Conservation (phyloP, 2,329 filamentous ascomycete genomes). For the Nemania sp. region DNA sequence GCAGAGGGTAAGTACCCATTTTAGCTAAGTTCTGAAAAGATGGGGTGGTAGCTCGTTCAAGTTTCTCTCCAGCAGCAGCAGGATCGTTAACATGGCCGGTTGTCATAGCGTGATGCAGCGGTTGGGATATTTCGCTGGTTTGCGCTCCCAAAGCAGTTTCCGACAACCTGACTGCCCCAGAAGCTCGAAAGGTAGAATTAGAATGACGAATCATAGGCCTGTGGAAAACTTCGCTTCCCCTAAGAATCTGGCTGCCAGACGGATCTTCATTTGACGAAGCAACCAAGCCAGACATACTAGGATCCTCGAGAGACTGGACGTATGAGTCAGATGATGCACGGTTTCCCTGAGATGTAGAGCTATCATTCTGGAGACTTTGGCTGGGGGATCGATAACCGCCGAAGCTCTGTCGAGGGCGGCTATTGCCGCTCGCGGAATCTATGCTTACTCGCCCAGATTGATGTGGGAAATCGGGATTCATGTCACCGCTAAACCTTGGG, state of each 20-base stretch:
- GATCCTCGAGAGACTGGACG: constrained; percentile 78
- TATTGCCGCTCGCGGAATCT: constrained; percentile 61
- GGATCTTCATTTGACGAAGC: constrained; percentile 79
- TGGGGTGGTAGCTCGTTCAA: constrained; percentile 53
- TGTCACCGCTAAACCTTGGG: constrained; percentile 67
- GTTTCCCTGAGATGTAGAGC: constrained; percentile 60
- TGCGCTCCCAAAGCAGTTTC: constrained; percentile 37
- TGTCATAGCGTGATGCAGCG: constrained; percentile 48
- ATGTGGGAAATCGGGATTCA: constrained; percentile 63
- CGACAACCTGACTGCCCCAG: constrained; percentile 35
- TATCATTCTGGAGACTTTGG: constrained; percentile 61
- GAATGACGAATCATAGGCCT: constrained; percentile 75
- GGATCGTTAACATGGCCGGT: constrained; percentile 54
- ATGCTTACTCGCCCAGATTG: constrained; percentile 63
- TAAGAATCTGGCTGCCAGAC: constrained; percentile 91
- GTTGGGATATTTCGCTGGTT: constrained; percentile 35
- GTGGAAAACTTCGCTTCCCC: constrained; percentile 88
- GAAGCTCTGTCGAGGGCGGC: constrained; percentile 69
- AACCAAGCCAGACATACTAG: constrained; percentile 76
- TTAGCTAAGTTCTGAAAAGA: constrained; percentile 66
- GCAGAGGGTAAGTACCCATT: constrained; percentile 80
- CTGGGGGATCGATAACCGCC: constrained; percentile 69
- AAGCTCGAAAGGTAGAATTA: constrained; percentile 53
- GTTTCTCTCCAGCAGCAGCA: constrained; percentile 44
- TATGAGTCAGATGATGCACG: constrained; percentile 80